Percentiles rank a stretch among this genome's conserved stretches.
Evolutionary conservation across 345 rosid species (phyloP).

Genomic region (Boechera stricta): DNA sequence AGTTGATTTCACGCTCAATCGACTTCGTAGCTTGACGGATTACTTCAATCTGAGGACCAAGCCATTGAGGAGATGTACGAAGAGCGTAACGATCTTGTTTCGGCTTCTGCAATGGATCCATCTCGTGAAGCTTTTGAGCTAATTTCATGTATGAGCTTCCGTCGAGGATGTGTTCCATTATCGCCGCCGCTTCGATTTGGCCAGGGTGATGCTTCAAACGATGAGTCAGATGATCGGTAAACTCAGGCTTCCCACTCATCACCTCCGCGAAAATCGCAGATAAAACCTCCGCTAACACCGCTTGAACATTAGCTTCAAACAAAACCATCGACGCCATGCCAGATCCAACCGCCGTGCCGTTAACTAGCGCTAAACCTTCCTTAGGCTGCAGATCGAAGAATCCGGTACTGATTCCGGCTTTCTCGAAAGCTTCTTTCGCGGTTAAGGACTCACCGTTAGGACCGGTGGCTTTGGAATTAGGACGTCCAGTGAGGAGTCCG

Average conservation of each 20-base stretch:
- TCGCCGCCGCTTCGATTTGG: conserved; percentile 82
- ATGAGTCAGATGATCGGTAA: conserved; percentile 75
- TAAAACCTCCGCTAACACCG: conserved; percentile 59
- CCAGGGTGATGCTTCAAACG: conserved; percentile 83
- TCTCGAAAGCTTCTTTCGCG: conserved; percentile 54
- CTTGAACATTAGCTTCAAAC: conserved; percentile 58
- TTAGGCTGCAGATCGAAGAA: conserved; percentile 77
- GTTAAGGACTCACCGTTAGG: conserved; percentile 53
- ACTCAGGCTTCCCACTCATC: conserved; percentile 80
- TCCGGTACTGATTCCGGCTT: conserved; percentile 53
- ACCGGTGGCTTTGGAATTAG: conserved; percentile 63
- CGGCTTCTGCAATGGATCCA: conserved; percentile 74
- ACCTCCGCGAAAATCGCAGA: conserved; percentile 76
- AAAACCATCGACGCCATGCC: conserved; percentile 77
- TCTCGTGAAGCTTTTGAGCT: conserved; percentile 68
- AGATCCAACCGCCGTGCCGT: conserved; percentile 78
- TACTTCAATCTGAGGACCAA: conserved; percentile 79
- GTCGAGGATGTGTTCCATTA: conserved; percentile 76
- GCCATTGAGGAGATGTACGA: conserved; percentile 81
- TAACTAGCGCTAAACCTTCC: conserved; percentile 75
- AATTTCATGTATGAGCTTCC: conserved; percentile 67
- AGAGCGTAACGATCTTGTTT: conserved; percentile 80
- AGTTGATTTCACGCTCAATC: conserved; percentile 80
- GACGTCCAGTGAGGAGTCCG: conserved; percentile 68
- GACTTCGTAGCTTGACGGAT: conserved; percentile 67